Percentiles rank a stretch among this genome's conserved stretches.
Evolutionary conservation across 345 rosid species (phyloP).

Genomic region (Cardamine occulta): DNA sequence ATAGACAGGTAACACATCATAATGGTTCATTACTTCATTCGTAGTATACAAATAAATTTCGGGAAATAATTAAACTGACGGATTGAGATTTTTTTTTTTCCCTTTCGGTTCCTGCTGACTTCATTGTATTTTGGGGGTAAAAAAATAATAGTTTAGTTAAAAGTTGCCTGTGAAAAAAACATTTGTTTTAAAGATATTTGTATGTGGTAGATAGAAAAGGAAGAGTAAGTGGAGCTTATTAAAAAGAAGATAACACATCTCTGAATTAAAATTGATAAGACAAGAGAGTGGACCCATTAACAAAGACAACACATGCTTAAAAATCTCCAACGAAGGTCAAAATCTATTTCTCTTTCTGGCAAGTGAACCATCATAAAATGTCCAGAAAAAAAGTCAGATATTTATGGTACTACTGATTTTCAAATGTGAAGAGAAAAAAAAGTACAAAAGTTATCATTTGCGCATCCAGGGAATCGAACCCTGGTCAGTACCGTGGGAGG

Average conservation of each 20-base stretch:
- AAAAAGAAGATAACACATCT: no score
- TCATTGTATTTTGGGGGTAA: background rate
- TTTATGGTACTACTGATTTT: no score
- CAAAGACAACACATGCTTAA: background rate
- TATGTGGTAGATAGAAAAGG: background rate
- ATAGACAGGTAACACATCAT: background rate
- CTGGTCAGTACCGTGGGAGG: constrained; percentile 98
- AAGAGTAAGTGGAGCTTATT: background rate
- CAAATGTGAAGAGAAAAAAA: no score
- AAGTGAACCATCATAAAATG: background rate
- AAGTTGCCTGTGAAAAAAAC: background rate
- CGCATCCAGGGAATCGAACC: constrained; percentile 98
- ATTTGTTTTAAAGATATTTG: background rate
- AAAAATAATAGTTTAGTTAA: background rate
- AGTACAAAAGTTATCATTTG: constrained; percentile 22
- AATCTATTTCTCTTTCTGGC: background rate
- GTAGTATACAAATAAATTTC: background rate
- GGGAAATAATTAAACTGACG: background rate
- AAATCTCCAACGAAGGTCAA: background rate
- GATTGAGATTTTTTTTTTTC: background rate
- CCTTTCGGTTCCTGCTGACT: background rate
- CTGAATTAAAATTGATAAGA: background rate
- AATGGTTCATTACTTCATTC: background rate
- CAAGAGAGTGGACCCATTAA: background rate
- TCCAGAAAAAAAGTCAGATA: no score